Evolutionary conservation across 1,284 basidiomycete genomes (phyloP), one percentile per base, ranked within the genome.

Genomic region (Exobasidium cylindrosporum): DNA sequence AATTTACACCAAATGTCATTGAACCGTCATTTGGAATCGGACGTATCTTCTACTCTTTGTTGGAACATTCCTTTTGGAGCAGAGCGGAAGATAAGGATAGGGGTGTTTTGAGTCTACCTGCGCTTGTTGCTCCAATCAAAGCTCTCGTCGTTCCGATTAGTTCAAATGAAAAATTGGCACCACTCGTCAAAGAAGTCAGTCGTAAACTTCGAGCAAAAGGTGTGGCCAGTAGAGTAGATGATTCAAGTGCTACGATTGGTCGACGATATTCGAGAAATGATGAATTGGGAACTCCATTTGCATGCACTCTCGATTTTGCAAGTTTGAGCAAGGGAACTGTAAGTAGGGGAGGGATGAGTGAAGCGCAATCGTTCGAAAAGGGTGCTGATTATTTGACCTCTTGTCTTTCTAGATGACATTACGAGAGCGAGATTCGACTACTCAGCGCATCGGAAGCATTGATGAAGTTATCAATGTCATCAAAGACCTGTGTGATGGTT

Each of bases 21-120:
- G 95, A 97, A 81, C 95, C 95, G 29, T 99, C 96, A 21, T 97
- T 97, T 82, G 95, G 96, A 72, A 88, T 98, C 73, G 95, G 95
- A 62, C 91, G 95, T 63, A 97, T 98, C 77, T 85, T 97, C 54
- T 97, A 97, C 82, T 88, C 88, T 40, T 84, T 97, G 57, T 87
- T 98, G 54, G 95, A 99, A 82, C 95, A 98, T 84, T 88, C 86
- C 73, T 99, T 90, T 85, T 97, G 95, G 95, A 87, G 87, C 62
- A 87, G 95, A 79, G 93, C 92, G 78, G 88, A 92, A 77, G 89
- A 85, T 59, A 64, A 66, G 62, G 67, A 76, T 53, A 78, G 73
- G 29, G 69, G 67, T 53, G 90, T 97, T 40, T 86, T 97, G 40
- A 94, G 91, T 13, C 85, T 97, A 35, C 92, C 93, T 13, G 84